These are phyloP conservation scores for Microcyclospora tardicrescens DNA, from an alignment of 2,329 filamentous ascomycete species.

Conservation along the genomic window DNA sequence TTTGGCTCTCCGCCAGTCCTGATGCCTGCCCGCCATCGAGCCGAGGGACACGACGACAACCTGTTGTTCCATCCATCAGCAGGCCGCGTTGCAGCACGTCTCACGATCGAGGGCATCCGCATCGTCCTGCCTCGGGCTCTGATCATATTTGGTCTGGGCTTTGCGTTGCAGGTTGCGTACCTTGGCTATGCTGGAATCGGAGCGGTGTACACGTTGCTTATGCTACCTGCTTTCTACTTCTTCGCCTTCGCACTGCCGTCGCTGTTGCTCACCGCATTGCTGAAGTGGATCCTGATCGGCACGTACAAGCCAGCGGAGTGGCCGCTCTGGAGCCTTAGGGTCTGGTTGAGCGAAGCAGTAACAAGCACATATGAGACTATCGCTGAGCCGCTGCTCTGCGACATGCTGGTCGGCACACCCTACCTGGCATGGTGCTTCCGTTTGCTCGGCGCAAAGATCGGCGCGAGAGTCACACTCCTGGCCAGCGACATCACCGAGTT, in stretches of 20 bases:
- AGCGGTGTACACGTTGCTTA: slow-evolving; percentile 13
- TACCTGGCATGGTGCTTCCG: slow-evolving; percentile 14
- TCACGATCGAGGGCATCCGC: slow-evolving; percentile 13
- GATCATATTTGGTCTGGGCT: slow-evolving; percentile 16
- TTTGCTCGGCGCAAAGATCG: slow-evolving; percentile 13
- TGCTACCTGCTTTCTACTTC: slow-evolving; percentile 16
- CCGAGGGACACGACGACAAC: slow-evolving; percentile 11
- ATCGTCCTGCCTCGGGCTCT: slow-evolving; percentile 15
- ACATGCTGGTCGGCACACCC: slow-evolving; percentile 10
- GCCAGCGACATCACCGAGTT: slow-evolving; percentile 12
- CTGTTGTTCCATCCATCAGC: slow-evolving; percentile 12
- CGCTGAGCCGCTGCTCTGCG: slow-evolving; percentile 8
- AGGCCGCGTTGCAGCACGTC: slow-evolving; percentile 10
- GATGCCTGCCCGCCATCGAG: slow-evolving; percentile 14
- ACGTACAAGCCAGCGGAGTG: slow-evolving; percentile 12
- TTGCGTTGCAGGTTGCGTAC: slow-evolving; percentile 11
- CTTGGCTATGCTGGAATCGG: slow-evolving; percentile 10
- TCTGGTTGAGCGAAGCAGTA: slow-evolving; percentile 13
- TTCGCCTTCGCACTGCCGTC: slow-evolving; percentile 13
- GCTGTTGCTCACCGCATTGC: slow-evolving; percentile 7
- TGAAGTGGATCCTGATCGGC: slow-evolving; percentile 16
- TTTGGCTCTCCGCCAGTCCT: slow-evolving; percentile 13
- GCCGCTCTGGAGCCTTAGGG: slow-evolving; percentile 17
- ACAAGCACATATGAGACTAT: slow-evolving; percentile 13
- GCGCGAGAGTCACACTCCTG: slow-evolving; percentile 9